Evolutionary conservation across 2,329 filamentous ascomycete species (phyloP), one percentile per base, ranked within the genome.

Genomic region (Claviceps purpurea): DNA sequence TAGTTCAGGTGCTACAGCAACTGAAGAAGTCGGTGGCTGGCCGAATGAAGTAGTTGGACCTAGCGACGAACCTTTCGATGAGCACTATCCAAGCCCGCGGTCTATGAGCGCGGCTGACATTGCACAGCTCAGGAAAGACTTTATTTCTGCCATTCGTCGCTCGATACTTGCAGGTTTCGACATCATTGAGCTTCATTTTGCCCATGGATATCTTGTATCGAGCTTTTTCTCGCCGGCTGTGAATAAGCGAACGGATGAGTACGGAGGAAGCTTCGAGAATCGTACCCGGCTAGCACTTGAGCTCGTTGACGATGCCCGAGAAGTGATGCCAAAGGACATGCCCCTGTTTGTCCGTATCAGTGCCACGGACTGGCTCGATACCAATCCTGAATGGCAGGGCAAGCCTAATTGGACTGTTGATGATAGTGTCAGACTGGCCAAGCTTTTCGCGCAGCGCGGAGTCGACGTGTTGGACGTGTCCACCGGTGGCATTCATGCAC

Each of bases 391-490:
- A 10, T 50, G 39, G 48, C 30, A 45, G 10, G 41, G 34, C 4
- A 37, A 44, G 30, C 30, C 41, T 4, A 45, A 20, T 11, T 50
- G 49, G 49, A 45, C 41, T n/a, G 4, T 39, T 10, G 41, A 44
- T 16, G 30, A 45, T 1, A 85, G 67, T 54, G 78, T 85, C 56
- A 71, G 69, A 51, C 77, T 93, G 3, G 85, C 87, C 14, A 76
- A 78, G 62, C 70, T 84, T 10, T 76, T 96, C 1, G 85, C 87
- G 0, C 78, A 76, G 0, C 72, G 76, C 13, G 90, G 90, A 34
- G 77, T 95, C 44, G 90, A 96, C 64, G 71, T 95, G 16, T 74
- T 95, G 34, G 90, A 96, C 64, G 80, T 95, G 53, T 89, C 83
- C 59, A 83, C 82, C 1, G 88, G 82, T 38, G 90, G 87, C 41